Evolutionary conservation across 2,329 filamentous ascomycete genomes (phyloP).

Genomic region (Colletotrichum lupini): DNA sequence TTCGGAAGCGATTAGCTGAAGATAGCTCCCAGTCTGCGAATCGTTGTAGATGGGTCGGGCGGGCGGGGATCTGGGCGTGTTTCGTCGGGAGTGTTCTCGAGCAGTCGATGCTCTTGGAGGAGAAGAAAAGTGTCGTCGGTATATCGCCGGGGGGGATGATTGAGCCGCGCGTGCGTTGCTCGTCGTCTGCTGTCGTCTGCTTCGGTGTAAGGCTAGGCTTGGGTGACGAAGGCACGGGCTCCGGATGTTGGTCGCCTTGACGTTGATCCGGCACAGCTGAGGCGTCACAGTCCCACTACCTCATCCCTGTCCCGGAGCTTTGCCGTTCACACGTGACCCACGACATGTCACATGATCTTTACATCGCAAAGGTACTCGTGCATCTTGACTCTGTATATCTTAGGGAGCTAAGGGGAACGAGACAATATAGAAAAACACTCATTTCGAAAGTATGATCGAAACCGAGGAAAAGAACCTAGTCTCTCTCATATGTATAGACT

Average conservation of each 20-base stretch:
- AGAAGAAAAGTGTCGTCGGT: no score
- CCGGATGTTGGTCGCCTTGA: constrained; percentile 29
- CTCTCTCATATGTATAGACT: not conserved
- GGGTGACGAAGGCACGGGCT: not conserved
- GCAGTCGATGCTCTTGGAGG: not conserved
- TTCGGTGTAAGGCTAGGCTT: constrained; percentile 4
- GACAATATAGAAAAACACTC: no score
- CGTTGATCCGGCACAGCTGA: constrained; percentile 34
- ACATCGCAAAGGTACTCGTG: not conserved
- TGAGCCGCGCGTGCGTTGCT: not conserved
- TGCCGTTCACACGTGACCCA: not conserved
- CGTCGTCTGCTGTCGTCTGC: constrained; percentile 11
- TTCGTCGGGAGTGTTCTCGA: not conserved
- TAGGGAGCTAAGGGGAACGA: no score
- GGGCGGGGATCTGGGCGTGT: not conserved
- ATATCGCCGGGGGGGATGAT: not conserved
- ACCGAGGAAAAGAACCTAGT: no score
- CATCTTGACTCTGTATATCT: not conserved
- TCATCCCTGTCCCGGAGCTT: constrained; percentile 17
- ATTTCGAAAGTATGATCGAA: no score
- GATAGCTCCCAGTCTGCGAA: constrained; percentile 6
- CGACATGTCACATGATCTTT: not conserved
- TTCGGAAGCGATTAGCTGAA: not conserved
- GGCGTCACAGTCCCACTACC: constrained; percentile 33
- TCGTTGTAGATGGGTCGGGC: constrained; percentile 23